phyloP scores from a whole-genome alignment of 805 yeast species.

The Hanseniaspora jakobsenii region DNA sequence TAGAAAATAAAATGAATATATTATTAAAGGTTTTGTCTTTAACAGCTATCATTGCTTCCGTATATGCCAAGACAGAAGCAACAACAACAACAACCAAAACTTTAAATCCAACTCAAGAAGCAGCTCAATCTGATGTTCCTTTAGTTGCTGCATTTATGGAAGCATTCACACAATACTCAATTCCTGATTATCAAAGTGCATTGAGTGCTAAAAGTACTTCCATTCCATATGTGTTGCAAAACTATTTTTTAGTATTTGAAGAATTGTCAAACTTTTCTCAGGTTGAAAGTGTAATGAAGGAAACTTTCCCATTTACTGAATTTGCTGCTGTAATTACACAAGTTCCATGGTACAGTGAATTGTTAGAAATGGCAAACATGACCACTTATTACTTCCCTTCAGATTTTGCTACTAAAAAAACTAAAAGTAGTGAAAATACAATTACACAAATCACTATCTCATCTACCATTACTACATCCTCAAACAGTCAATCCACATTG shows the following conservation, averaged over 20 bases:
- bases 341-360: constrained; percentile 26
- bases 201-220: constrained; percentile 18
- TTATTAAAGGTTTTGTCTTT: too few species aligned
- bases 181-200: constrained; percentile 6
- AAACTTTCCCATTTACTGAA: constrained; percentile 29
- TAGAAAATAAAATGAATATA: too few species aligned
- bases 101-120: constrained; percentile 5
- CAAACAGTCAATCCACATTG: neutral
- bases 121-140: constrained; percentile 14
- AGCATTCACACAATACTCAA: constrained; percentile 7
- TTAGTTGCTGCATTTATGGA: constrained; percentile 16
- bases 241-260: constrained; percentile 28
- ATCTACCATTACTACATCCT: neutral
- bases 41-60: neutral
- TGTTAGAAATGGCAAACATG: constrained; percentile 19
- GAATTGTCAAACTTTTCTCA: constrained; percentile 22
- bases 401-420: constrained; percentile 17
- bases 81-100: constrained; percentile 1
- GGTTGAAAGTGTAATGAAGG: constrained; percentile 23
- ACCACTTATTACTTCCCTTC: constrained; percentile 24
- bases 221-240: constrained; percentile 28
- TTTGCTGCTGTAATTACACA: constrained; percentile 29
- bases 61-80: neutral
- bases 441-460: too few species aligned
- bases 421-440: neutral